Percentiles rank a stretch among this genome's conserved stretches.
These are phyloP conservation scores for Elasticomyces elasticus DNA, from an alignment of 495 filamentous ascomycete species.

Conservation along the genomic window DNA sequence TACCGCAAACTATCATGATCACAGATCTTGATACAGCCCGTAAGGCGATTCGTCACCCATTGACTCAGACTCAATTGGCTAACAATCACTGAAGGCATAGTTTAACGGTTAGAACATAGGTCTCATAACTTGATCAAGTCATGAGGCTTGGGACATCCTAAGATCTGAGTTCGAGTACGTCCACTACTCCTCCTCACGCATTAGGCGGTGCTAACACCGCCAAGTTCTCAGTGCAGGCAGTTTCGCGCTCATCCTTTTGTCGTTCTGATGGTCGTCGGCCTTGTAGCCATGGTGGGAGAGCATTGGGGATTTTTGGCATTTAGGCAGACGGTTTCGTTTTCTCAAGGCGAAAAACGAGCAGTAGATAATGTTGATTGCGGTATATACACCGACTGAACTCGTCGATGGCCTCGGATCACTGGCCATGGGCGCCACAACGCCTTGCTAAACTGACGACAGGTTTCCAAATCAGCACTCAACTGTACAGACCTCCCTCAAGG, in stretches of 20 bases:
- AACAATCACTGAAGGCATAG: constrained; percentile 3
- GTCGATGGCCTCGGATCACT: not conserved
- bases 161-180: constrained; percentile 15
- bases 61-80: not conserved
- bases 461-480: not conserved
- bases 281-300: not conserved
- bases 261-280: not conserved
- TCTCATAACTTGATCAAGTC: constrained; percentile 4
- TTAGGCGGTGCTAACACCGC: not conserved
- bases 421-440: not conserved
- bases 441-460: not conserved
- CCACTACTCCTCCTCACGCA: not conserved
- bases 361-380: too few species aligned
- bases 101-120: constrained; percentile 16
- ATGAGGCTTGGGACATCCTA: constrained; percentile 2
- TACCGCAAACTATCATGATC: too few species aligned
- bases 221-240: not conserved
- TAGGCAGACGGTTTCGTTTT: too few species aligned
- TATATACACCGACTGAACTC: too few species aligned
- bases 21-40: too few species aligned
- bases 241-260: not conserved
- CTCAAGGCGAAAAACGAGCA: too few species aligned
- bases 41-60: not conserved
- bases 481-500: not conserved
- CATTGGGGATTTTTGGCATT: too few species aligned